phyloP scores from a whole-genome alignment of 768 basidiomycete species.

The Termitomyces sp. region DNA sequence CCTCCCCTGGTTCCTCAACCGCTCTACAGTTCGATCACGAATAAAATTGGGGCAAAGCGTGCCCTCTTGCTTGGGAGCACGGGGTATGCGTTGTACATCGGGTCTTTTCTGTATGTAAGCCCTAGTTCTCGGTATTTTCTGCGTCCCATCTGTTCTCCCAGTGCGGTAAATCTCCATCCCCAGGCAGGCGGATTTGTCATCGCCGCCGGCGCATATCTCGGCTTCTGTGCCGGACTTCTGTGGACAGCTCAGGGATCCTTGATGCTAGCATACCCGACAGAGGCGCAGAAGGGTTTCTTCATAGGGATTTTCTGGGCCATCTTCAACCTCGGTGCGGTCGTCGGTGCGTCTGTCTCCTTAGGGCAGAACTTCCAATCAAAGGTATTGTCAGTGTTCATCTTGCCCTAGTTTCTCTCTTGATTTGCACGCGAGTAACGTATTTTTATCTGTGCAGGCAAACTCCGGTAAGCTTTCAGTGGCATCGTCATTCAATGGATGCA shows the following conservation, averaged over 20 bases:
- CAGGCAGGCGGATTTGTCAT: constrained; percentile 60
- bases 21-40: constrained; percentile 61
- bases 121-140: not conserved
- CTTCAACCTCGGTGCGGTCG: constrained; percentile 78
- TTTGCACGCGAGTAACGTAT: not conserved
- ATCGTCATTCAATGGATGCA: not conserved
- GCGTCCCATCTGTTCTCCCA: constrained; percentile 17
- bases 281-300: constrained; percentile 68
- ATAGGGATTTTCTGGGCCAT: constrained; percentile 82
- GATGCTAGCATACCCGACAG: constrained; percentile 81
- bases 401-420: not conserved
- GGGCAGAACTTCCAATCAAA: constrained; percentile 62
- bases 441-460: constrained; percentile 24
- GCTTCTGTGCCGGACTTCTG: constrained; percentile 62
- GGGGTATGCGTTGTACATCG: constrained; percentile 76
- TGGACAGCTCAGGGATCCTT: constrained; percentile 86
- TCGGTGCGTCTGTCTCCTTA: constrained; percentile 71
- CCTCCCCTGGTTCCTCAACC: not conserved
- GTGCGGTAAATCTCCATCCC: constrained; percentile 66
- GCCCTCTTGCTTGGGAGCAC: constrained; percentile 70
- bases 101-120: constrained; percentile 57
- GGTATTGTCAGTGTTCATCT: constrained; percentile 32
- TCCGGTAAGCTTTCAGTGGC: constrained; percentile 26
- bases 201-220: constrained; percentile 65
- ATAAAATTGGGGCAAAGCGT: constrained; percentile 68